A percentile compares a stretch with the other conserved stretches of the same genome.
phyloP scores from a whole-genome alignment of 129 eudicot species.

The Gnaphalium uliginosum region DNA sequence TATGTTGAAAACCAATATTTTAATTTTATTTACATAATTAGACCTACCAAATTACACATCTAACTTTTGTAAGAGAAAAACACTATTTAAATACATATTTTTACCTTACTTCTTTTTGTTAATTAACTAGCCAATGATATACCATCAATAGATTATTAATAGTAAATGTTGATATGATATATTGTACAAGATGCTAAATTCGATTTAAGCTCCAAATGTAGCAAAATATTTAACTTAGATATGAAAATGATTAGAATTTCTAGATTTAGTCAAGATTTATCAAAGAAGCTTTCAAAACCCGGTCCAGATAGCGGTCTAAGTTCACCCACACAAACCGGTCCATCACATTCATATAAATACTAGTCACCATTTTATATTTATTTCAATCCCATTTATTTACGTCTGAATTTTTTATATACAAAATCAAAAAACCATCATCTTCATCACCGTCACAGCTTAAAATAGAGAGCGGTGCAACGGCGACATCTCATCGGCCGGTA shows the following conservation, averaged over 20 bases:
- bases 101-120: too few species aligned
- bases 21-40: too few species aligned
- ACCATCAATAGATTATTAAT: too few species aligned
- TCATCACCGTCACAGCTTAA: conserved; percentile 41
- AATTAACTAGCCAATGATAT: too few species aligned
- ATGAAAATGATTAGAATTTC: background rate
- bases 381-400: conserved; percentile 25
- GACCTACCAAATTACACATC: too few species aligned
- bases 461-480: conserved; percentile 29
- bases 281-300: conserved; percentile 25
- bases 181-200: background rate
- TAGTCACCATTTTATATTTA: conserved; percentile 17
- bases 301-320: conserved; percentile 1
- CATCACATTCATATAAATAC: conserved; percentile 17
- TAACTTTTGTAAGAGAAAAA: too few species aligned
- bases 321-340: background rate
- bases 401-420: conserved; percentile 25
- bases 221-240: background rate
- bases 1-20: too few species aligned
- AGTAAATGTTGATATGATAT: too few species aligned
- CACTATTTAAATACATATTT: too few species aligned
- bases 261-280: conserved; percentile 27
- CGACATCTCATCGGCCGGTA: conserved; percentile 32
- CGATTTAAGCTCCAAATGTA: background rate
- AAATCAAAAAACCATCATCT: conserved; percentile 34